A percentile compares a stretch with the other conserved stretches of the same genome.
phyloP scores from a whole-genome alignment of 73 alveolate species.

The Paramecium biaurelia region DNA sequence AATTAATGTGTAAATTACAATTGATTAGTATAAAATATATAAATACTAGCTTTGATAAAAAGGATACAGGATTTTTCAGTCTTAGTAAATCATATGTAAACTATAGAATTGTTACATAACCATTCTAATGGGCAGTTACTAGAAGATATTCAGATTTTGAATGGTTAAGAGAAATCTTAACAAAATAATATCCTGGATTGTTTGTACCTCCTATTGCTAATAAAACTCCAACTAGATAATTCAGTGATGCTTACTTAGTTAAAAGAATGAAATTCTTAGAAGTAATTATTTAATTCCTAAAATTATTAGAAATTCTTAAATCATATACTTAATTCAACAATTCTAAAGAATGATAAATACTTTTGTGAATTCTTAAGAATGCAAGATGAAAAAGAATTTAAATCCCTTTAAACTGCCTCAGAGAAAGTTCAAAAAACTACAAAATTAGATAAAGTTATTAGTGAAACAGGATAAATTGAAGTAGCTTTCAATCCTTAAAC shows the following conservation, averaged over 20 bases:
- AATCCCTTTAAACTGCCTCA: not conserved
- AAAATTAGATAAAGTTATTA: not conserved
- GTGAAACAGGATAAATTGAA: slow-evolving; percentile 13
- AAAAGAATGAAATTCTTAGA: slow-evolving; percentile 66
- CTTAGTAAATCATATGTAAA: slow-evolving; percentile 50
- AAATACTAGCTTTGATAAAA: not conserved
- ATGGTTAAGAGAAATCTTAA: slow-evolving; percentile 64
- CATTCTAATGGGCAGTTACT: slow-evolving; percentile 43
- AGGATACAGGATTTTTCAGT: slow-evolving; percentile 14
- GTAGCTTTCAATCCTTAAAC: slow-evolving; percentile 10
- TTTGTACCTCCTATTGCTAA: slow-evolving; percentile 61
- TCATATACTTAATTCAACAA: slow-evolving; percentile 53
- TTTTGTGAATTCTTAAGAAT: slow-evolving; percentile 64
- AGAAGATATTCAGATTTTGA: slow-evolving; percentile 67
- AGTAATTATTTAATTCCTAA: not conserved
- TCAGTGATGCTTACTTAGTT: slow-evolving; percentile 9
- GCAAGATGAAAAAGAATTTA: slow-evolving; percentile 61
- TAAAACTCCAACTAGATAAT: slow-evolving; percentile 48
- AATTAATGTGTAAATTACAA: not conserved
- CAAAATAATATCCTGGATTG: slow-evolving; percentile 51
- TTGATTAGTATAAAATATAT: not conserved
- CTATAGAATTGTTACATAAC: slow-evolving; percentile 48
- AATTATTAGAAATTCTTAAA: slow-evolving; percentile 35
- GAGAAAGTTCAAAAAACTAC: slow-evolving; percentile 18
- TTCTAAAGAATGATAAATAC: slow-evolving; percentile 59